A percentile compares a stretch with the other conserved stretches of the same genome.
Conservation (phyloP, 1,139 yeast genomes). For the Geotrichum reessii region DNA sequence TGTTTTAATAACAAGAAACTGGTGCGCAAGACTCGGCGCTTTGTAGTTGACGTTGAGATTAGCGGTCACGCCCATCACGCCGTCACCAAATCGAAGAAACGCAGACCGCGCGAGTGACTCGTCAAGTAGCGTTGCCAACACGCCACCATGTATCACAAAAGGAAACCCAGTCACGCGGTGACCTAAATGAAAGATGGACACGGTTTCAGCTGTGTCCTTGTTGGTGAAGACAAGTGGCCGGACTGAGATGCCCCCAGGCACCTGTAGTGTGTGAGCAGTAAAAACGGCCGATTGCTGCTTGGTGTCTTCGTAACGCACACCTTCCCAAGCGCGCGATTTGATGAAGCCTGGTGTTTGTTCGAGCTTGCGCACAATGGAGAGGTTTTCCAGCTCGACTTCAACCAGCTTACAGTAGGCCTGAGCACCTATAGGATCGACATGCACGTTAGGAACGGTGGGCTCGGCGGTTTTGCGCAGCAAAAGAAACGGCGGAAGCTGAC, state of each 20-base stretch:
- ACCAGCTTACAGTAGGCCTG: conserved; percentile 8
- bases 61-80: conserved; percentile 39
- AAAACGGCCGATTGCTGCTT: conserved; percentile 9
- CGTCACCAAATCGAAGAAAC: conserved; percentile 34
- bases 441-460: conserved; percentile 6
- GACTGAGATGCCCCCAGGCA: conserved; percentile 63
- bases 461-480: conserved; percentile 5
- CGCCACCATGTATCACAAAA: conserved; percentile 83
- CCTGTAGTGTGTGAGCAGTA: conserved; percentile 40
- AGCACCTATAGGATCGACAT: conserved; percentile 8
- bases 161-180: conserved; percentile 82
- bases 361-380: conserved; percentile 12
- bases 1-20: conserved; percentile 64
- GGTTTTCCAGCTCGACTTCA: conserved; percentile 13
- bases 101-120: conserved; percentile 64
- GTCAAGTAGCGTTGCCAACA: conserved; percentile 73
- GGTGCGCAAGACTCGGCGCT: conserved; percentile 74
- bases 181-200: conserved; percentile 44
- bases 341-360: conserved; percentile 1
- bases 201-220: conserved; percentile 15
- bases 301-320: neutral
- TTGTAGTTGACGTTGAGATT: conserved; percentile 54
- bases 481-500: conserved; percentile 11
- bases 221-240: conserved; percentile 29
- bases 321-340: conserved; percentile 13